A percentile compares a stretch with the other conserved stretches of the same genome.
Conservation (phyloP, 1,284 basidiomycete genomes). For the Phellopilus nigrolimitatus region DNA sequence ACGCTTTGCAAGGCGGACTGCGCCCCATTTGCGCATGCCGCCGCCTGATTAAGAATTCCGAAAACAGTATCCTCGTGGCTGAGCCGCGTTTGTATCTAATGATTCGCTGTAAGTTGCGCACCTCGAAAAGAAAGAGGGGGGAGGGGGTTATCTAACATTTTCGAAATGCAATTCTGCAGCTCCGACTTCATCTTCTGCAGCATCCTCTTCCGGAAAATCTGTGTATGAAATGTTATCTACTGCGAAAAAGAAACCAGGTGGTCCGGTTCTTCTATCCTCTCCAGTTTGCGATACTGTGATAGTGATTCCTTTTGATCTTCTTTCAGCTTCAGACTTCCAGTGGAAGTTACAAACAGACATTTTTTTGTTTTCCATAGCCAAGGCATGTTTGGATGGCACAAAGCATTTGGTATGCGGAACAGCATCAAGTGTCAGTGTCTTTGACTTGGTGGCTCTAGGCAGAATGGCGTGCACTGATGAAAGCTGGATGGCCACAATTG, state of each 20-base stretch:
- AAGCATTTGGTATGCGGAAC: no score
- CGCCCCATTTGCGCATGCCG: slow-evolving; percentile 9
- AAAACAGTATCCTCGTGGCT: slow-evolving; percentile 13
- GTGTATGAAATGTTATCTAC: background rate
- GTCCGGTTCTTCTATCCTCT: no score
- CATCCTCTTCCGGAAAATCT: slow-evolving; percentile 21
- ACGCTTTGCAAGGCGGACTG: slow-evolving; percentile 14
- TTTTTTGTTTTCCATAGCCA: no score
- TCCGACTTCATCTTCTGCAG: slow-evolving; percentile 14
- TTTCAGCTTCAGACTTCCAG: no score
- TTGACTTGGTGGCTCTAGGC: no score
- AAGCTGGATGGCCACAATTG: no score
- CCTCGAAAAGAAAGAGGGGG: background rate
- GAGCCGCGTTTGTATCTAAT: slow-evolving; percentile 11
- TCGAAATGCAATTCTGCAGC: slow-evolving; percentile 13
- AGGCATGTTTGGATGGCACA: no score
- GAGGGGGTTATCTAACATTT: slow-evolving; percentile 3
- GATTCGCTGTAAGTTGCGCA: background rate
- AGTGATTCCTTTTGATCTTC: no score
- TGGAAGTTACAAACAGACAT: no score
- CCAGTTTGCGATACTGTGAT: no score
- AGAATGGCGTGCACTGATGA: no score
- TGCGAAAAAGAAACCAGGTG: background rate
- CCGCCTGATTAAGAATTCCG: slow-evolving; percentile 13
- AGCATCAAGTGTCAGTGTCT: no score